These are phyloP conservation scores for Fistulifera solaris DNA, from an alignment of 108 stramenopile genomes.

Conservation along the genomic window DNA sequence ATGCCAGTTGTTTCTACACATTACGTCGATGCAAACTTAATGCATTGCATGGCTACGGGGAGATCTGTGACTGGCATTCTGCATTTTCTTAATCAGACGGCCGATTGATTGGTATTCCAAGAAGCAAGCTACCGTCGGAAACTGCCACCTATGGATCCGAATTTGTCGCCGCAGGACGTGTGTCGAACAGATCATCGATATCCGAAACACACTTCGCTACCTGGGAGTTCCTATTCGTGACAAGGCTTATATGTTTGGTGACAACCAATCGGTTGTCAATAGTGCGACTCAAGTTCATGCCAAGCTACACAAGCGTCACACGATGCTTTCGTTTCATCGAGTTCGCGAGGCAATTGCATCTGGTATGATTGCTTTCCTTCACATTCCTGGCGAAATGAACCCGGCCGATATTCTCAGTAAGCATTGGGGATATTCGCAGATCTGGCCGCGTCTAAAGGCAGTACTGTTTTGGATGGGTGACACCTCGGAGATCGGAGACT, in stretches of 20 bases:
- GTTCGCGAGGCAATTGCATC: conserved; percentile 20
- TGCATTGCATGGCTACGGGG: conserved; percentile 11
- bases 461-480: conserved; percentile 8
- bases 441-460: not conserved
- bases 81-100: conserved; percentile 11
- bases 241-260: conserved; percentile 23
- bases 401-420: conserved; percentile 14
- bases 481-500: not conserved
- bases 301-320: conserved; percentile 15
- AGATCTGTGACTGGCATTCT: conserved; percentile 10
- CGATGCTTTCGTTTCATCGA: conserved; percentile 9
- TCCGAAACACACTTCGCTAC: conserved; percentile 21
- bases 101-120: conserved; percentile 22
- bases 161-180: conserved; percentile 25
- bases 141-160: conserved; percentile 29
- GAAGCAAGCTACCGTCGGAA: conserved; percentile 28
- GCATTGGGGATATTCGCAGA: conserved; percentile 6
- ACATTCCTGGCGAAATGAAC: conserved; percentile 9
- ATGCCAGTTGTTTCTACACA: conserved; percentile 3
- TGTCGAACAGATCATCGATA: conserved; percentile 13
- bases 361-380: not conserved
- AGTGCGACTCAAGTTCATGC: conserved; percentile 12
- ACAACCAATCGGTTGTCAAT: conserved; percentile 27
- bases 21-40: conserved; percentile 19
- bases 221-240: conserved; percentile 21